These are phyloP conservation scores for Lactuca sativa DNA, from an alignment of 129 eudicot genomes.

Conservation along the genomic window DNA sequence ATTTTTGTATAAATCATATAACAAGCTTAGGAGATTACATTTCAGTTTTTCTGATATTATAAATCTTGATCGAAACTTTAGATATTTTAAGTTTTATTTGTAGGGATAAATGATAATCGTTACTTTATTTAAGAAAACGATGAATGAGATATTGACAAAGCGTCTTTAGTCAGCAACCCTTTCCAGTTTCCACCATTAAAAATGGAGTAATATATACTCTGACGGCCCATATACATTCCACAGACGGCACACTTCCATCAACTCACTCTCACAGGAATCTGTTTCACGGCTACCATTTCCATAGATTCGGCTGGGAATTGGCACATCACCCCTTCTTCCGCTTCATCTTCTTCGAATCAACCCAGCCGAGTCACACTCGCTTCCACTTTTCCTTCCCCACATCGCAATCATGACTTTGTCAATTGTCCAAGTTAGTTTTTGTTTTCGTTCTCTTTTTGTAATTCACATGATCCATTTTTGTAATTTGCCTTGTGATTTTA, in stretches of 20 bases:
- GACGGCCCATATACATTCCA: no score
- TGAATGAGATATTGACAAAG: neutral
- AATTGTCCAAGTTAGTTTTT: slow-evolving; percentile 46
- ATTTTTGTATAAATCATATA: no score
- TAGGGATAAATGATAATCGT: no score
- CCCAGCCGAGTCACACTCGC: neutral
- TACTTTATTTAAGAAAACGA: no score
- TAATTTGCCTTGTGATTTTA: neutral
- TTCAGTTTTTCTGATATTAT: no score
- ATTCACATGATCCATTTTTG: neutral
- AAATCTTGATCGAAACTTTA: no score
- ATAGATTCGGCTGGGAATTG: neutral
- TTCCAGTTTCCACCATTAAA: neutral
- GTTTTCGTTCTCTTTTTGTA: neutral
- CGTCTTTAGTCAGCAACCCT: neutral
- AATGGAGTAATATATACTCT: neutral
- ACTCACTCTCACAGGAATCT: neutral
- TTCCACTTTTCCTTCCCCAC: neutral
- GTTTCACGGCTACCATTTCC: neutral
- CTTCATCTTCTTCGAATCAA: neutral
- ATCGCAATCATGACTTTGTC: slow-evolving; percentile 48
- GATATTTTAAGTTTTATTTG: no score
- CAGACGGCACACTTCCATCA: neutral
- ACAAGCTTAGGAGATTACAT: no score
- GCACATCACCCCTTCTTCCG: neutral